A percentile compares a stretch with the other conserved stretches of the same genome.
These are phyloP conservation scores for Infundibulicybe gibba DNA, from an alignment of 768 basidiomycete genomes.

Conservation along the genomic window DNA sequence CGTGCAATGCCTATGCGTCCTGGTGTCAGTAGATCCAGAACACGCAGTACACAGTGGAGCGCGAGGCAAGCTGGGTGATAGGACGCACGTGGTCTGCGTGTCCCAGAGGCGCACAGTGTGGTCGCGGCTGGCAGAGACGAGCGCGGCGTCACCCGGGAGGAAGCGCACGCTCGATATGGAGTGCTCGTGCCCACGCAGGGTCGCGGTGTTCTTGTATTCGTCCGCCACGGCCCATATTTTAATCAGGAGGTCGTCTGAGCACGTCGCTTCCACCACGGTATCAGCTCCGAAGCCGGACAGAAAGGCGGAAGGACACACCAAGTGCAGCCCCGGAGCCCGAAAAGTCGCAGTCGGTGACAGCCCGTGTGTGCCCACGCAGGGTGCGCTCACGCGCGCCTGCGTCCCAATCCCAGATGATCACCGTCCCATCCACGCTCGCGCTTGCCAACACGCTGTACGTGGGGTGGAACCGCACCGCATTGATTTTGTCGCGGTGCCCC, in stretches of 20 bases:
- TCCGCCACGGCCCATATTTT: conserved; percentile 36
- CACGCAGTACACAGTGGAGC: too few species aligned
- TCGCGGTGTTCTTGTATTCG: conserved; percentile 20
- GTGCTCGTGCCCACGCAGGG: conserved; percentile 68
- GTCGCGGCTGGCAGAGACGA: conserved; percentile 70
- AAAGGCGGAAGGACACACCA: conserved; percentile 33
- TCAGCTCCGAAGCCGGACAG: not conserved
- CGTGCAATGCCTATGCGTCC: conserved; percentile 66
- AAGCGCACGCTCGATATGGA: conserved; percentile 70
- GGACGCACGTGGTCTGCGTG: conserved; percentile 56
- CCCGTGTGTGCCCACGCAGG: conserved; percentile 70
- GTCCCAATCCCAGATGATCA: conserved; percentile 83
- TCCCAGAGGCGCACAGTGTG: conserved; percentile 68
- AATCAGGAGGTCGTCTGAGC: conserved; percentile 22
- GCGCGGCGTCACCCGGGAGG: conserved; percentile 58
- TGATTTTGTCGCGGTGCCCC: not conserved
- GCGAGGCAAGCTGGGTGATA: not conserved
- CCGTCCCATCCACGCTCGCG: conserved; percentile 63
- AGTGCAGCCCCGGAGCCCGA: conserved; percentile 63
- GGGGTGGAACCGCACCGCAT: conserved; percentile 22
- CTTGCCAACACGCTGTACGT: conserved; percentile 63
- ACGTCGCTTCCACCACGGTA: conserved; percentile 10
- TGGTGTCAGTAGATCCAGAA: too few species aligned
- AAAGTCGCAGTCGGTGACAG: conserved; percentile 67
- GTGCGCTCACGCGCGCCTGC: conserved; percentile 73